phyloP scores from a whole-genome alignment of 805 yeast species.

The Teunomyces cretensis region DNA sequence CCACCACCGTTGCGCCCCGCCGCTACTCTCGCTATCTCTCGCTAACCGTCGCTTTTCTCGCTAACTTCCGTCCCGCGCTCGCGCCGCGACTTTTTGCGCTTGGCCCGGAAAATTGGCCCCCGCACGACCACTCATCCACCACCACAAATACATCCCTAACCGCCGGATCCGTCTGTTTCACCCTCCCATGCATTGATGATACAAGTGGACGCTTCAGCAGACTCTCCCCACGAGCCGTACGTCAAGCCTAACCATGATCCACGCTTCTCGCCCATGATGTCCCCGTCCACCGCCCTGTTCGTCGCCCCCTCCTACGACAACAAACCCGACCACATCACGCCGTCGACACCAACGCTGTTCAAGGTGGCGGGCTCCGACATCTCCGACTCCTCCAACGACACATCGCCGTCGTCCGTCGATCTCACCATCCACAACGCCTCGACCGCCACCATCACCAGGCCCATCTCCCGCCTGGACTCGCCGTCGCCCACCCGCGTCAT shows the following conservation, averaged over 20 bases:
- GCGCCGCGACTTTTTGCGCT: too few species aligned
- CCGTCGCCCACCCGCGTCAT: too few species aligned
- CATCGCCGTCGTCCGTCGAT: constrained; percentile 24
- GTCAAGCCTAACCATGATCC: background rate
- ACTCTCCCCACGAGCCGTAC: constrained; percentile 3
- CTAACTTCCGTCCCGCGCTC: too few species aligned
- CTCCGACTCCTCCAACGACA: constrained; percentile 24
- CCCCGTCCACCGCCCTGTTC: background rate
- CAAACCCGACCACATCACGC: constrained; percentile 11
- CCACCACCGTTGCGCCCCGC: too few species aligned
- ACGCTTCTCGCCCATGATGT: background rate
- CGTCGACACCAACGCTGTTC: constrained; percentile 26
- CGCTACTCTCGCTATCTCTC: too few species aligned
- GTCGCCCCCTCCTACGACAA: constrained; percentile 7
- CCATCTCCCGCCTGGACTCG: background rate
- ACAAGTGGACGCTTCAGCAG: constrained; percentile 4
- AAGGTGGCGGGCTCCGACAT: constrained; percentile 24
- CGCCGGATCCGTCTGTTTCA: background rate
- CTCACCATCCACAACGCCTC: background rate
- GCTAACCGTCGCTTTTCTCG: too few species aligned
- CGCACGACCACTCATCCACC: constrained; percentile 4
- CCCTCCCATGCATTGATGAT: constrained; percentile 6
- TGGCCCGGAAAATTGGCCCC: too few species aligned
- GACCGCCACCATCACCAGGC: background rate
- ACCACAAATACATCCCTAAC: background rate